A percentile compares a stretch with the other conserved stretches of the same genome.
Conservation (phyloP, 1,284 basidiomycete species). For the Cerrena zonata region DNA sequence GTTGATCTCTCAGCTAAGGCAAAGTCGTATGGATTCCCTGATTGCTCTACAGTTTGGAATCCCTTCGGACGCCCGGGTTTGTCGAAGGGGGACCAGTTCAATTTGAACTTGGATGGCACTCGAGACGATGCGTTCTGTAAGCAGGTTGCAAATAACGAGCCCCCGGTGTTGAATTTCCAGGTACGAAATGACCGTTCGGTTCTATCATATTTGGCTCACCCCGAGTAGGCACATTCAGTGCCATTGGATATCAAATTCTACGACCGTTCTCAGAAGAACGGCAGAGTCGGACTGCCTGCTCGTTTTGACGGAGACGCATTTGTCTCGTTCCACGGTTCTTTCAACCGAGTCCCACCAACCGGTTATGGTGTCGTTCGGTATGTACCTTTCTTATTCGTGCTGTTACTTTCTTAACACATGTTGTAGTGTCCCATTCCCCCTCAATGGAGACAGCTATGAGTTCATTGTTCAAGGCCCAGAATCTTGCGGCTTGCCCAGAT, state of each 20-base stretch:
- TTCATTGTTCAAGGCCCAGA: no score
- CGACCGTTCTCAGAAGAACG: constrained; percentile 10
- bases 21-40: constrained; percentile 34
- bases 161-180: constrained; percentile 29
- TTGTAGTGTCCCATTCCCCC: no score
- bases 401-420: no score
- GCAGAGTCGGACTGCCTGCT: no score
- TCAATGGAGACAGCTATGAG: no score
- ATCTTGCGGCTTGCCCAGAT: no score
- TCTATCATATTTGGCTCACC: not conserved
- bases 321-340: constrained; percentile 25
- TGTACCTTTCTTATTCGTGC: constrained; percentile 11
- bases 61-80: no score
- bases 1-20: constrained; percentile 25
- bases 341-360: constrained; percentile 25
- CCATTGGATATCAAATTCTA: constrained; percentile 40
- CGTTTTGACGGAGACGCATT: constrained; percentile 27
- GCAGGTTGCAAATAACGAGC: no score
- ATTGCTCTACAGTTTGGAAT: no score
- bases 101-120: no score
- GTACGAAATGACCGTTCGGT: not conserved
- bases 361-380: constrained; percentile 41
- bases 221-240: constrained; percentile 35
- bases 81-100: no score
- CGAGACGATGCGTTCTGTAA: no score